Conservation (phyloP, 495 filamentous ascomycete species). For the Neurospora sp. region DNA sequence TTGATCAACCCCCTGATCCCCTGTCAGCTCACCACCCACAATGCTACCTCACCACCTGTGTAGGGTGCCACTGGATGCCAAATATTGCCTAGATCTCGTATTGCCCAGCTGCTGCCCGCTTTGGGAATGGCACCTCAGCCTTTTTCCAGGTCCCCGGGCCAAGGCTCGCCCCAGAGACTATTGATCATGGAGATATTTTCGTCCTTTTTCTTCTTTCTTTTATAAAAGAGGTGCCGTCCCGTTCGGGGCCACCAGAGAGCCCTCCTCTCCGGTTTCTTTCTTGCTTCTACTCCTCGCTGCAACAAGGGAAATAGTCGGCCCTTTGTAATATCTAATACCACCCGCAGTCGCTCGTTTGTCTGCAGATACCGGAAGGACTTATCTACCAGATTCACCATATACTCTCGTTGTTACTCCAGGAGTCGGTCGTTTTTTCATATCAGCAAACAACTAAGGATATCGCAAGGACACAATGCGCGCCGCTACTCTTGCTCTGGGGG, state of each 20-base stretch:
- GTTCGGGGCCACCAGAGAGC: not conserved
- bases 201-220: not conserved
- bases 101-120: not conserved
- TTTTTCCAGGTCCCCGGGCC: not conserved
- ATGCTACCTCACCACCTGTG: not conserved
- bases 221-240: not conserved
- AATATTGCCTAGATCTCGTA: not conserved
- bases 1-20: not conserved
- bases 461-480: conserved; percentile 8
- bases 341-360: not conserved
- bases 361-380: not conserved
- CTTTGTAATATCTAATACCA: not conserved
- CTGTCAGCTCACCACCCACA: not conserved
- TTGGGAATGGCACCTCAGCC: not conserved
- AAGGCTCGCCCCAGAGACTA: not conserved
- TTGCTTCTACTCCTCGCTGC: not conserved
- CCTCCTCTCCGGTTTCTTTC: not conserved
- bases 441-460: not conserved
- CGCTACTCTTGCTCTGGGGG: conserved; percentile 11
- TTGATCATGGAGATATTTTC: not conserved
- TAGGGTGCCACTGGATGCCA: not conserved
- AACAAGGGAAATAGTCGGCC: not conserved
- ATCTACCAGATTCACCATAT: not conserved
- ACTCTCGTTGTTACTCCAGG: not conserved
- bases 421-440: not conserved